Evolutionary conservation across 495 filamentous ascomycete genomes (phyloP).

Genomic region (Oleoguttula mirabilis): DNA sequence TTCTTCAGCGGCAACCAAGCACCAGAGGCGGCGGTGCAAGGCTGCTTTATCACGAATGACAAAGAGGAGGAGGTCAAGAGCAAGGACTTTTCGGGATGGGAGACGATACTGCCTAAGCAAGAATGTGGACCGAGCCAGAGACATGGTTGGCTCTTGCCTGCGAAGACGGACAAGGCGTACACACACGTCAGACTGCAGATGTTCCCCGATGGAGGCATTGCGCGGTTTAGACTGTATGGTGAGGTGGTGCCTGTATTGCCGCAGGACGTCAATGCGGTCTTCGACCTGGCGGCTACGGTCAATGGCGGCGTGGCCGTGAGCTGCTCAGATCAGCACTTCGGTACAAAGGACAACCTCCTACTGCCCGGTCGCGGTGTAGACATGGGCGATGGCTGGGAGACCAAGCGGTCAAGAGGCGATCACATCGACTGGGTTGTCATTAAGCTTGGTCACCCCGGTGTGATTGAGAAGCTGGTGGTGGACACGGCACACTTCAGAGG

Average conservation of each 20-base stretch:
- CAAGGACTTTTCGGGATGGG: slow-evolving; percentile 53
- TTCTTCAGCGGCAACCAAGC: slow-evolving; percentile 85
- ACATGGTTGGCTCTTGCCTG: slow-evolving; percentile 63
- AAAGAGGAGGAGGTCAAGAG: slow-evolving; percentile 42
- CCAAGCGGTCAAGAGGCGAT: slow-evolving; percentile 59
- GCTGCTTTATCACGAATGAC: slow-evolving; percentile 46
- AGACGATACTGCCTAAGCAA: slow-evolving; percentile 54
- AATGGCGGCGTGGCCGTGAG: slow-evolving; percentile 66
- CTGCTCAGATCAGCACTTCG: slow-evolving; percentile 80
- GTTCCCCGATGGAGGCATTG: slow-evolving; percentile 94
- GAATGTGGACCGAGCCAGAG: slow-evolving; percentile 65
- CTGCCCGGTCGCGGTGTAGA: slow-evolving; percentile 76
- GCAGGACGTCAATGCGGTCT: slow-evolving; percentile 44
- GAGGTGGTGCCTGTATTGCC: slow-evolving; percentile 63
- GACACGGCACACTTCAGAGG: slow-evolving; percentile 87
- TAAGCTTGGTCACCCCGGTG: slow-evolving; percentile 58
- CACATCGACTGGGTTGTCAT: slow-evolving; percentile 84
- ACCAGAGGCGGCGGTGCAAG: slow-evolving; percentile 71
- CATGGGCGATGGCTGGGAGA: slow-evolving; percentile 96
- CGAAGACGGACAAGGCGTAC: slow-evolving; percentile 49
- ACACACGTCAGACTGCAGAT: slow-evolving; percentile 80
- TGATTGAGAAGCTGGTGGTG: slow-evolving; percentile 59
- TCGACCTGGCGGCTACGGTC: slow-evolving; percentile 73
- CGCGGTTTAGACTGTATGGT: slow-evolving; percentile 71
- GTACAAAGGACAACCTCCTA: slow-evolving; percentile 69